These are phyloP conservation scores for Coniosporium tulheliwenetii DNA, from an alignment of 2,329 filamentous ascomycete species.

Conservation along the genomic window DNA sequence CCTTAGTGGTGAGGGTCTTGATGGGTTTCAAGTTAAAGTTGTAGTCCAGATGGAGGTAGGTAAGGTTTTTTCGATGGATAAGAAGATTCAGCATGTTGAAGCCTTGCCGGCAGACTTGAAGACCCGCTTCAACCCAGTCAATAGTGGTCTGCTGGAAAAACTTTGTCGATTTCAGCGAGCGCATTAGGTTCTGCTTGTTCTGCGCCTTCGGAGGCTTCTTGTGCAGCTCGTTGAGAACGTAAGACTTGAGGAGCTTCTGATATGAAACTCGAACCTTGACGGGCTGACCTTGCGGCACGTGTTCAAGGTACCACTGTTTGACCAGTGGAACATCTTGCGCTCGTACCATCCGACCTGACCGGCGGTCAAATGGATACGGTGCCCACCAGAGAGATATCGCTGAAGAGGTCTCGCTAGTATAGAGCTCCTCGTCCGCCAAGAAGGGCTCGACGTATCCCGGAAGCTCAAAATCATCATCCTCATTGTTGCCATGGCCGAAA, in stretches of 20 bases:
- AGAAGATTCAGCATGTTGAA: slow-evolving; percentile 99
- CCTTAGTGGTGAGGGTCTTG: slow-evolving; percentile 95
- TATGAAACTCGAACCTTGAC: slow-evolving; percentile 98
- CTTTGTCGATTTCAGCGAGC: slow-evolving; percentile 85
- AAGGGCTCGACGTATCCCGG: slow-evolving; percentile 74
- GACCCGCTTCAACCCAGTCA: slow-evolving; percentile 96
- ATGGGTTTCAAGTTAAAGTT: slow-evolving; percentile 99
- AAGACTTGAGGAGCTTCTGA: slow-evolving; percentile 93
- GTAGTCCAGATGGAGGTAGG: slow-evolving; percentile 95
- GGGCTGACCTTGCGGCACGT: slow-evolving; percentile 77
- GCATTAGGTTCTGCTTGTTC: slow-evolving; percentile 83
- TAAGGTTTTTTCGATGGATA: slow-evolving; percentile 96
- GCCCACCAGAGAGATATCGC: slow-evolving; percentile 98
- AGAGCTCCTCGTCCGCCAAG: slow-evolving; percentile 74
- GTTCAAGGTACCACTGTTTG: slow-evolving; percentile 97
- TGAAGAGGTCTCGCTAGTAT: slow-evolving; percentile 74
- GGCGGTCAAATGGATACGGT: slow-evolving; percentile 84
- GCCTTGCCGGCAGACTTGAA: slow-evolving; percentile 94
- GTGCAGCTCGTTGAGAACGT: slow-evolving; percentile 89
- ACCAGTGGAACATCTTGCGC: slow-evolving; percentile 93
- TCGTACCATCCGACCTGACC: slow-evolving; percentile 89
- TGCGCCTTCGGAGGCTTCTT: slow-evolving; percentile 91
- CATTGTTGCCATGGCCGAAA: slow-evolving; percentile 66
- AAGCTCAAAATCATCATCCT: slow-evolving; percentile 76
- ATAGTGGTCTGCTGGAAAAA: slow-evolving; percentile 99